Conservation (phyloP, 1,284 basidiomycete species). For the Rhodotorula glutinis region DNA sequence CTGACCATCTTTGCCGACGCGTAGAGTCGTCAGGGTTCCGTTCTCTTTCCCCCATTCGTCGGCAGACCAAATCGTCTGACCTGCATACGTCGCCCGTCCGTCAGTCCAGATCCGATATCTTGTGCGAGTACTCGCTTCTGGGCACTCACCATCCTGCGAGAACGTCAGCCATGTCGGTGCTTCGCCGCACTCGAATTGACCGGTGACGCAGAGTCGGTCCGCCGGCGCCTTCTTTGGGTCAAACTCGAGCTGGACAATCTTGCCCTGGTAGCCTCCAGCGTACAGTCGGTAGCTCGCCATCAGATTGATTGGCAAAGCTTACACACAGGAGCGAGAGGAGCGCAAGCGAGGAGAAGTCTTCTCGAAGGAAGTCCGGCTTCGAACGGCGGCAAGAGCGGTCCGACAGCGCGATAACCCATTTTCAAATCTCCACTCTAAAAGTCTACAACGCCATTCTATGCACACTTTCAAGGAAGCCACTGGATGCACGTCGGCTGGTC, state of each 20-base stretch:
- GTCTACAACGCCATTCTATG: not conserved
- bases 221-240: not conserved
- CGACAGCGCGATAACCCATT: no score
- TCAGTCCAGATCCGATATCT: no score
- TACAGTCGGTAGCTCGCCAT: conserved; percentile 8
- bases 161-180: conserved; percentile 36
- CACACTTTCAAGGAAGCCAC: conserved; percentile 9
- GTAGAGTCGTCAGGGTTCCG: conserved; percentile 4
- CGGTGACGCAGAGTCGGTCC: not conserved
- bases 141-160: conserved; percentile 2
- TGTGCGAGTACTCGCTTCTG: no score
- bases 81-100: not conserved
- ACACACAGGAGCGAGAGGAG: not conserved
- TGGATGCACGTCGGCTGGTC: conserved; percentile 23
- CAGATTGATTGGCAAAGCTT: not conserved
- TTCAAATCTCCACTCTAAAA: not conserved
- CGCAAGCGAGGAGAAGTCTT: not conserved
- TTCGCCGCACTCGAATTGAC: not conserved
- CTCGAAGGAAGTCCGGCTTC: no score
- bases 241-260: conserved; percentile 27
- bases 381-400: not conserved
- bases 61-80: not conserved
- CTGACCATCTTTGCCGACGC: not conserved
- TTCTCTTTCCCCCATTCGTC: conserved; percentile 23
- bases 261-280: conserved; percentile 28